Base-by-base conservation (phyloP, 305 asterid genomes). In the Ajuga reptans region DNA sequence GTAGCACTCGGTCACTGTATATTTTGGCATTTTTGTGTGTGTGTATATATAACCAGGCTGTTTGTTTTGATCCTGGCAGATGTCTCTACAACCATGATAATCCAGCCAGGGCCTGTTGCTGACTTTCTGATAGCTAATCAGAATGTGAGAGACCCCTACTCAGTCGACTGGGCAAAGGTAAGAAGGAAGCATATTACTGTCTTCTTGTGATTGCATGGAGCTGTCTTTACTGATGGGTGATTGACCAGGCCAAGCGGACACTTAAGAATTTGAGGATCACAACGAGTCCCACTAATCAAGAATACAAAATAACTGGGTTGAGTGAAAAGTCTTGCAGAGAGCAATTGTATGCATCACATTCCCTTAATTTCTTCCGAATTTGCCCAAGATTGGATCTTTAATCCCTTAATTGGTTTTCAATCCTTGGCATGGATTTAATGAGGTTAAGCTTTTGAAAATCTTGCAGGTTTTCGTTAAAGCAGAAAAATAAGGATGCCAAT, bases 11-110 rank as follows among this genome's bases (percentile, higher is more conserved):
- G 12, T 72, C 1, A 3, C 29, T 41, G 6, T 56, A 10, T 37
- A 7, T 5, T 9, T 9, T 46, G 36, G 24, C 16, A 3, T 2
- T 65, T 14, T 42, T 60, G 14, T 31, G 14, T 33, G 60, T 31
- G n/a, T 37, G 45, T 39, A 9, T 56, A 15, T 11, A 61, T 54
- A 45, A 41, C 2, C 18, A 8, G 39, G 34, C 9, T 21, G 47
- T 34, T 29, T 77, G 56, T 59, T 54, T 61, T 14, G 9, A 14
- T 50, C 4, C 50, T 50, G 33, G 0, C 76, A 84, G 97, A 91
- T 79, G 95, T 87, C 34, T 89, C 97, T n/a, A 86, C 97, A 3
- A 89, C 97, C 36, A 89, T 89, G 95, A 84, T 91, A 57, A 81
- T 91, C 64, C 87, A 79, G 77, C 96, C 96, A 60, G 96, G 96